Evolutionary conservation across 2,329 filamentous ascomycete species (phyloP).

Genomic region (Leptographium radiaticola): DNA sequence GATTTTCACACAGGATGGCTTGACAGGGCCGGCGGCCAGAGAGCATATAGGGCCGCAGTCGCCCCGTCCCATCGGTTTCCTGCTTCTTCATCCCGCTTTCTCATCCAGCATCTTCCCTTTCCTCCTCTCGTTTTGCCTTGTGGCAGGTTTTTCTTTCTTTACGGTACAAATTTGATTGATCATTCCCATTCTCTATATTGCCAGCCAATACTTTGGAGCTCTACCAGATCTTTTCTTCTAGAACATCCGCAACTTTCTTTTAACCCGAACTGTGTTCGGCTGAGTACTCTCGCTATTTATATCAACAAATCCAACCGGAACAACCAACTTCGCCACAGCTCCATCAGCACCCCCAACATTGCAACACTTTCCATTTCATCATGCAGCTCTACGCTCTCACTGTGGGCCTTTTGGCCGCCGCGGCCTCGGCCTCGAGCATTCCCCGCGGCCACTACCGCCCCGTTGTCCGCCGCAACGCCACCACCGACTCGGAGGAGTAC

Average conservation of each 20-base stretch:
- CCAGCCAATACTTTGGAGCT: not conserved
- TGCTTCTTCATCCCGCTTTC: not conserved
- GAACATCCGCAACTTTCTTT: conserved; percentile 10
- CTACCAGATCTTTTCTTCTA: not conserved
- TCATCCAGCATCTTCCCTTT: not conserved
- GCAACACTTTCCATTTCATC: conserved; percentile 14
- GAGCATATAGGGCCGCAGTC: not conserved
- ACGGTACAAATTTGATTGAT: not conserved
- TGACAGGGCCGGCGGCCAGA: not conserved
- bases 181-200: not conserved
- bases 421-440: conserved; percentile 27
- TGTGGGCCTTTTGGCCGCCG: conserved; percentile 31
- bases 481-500: conserved; percentile 23
- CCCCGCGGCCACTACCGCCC: conserved; percentile 20
- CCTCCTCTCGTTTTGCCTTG: not conserved
- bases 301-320: not conserved
- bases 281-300: not conserved
- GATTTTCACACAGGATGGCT: not conserved
- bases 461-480: conserved; percentile 18
- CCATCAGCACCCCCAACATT: conserved; percentile 7
- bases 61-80: not conserved
- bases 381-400: conserved; percentile 34
- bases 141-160: not conserved
- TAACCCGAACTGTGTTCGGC: not conserved
- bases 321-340: not conserved